A percentile compares a stretch with the other conserved stretches of the same genome.
Evolutionary conservation across 2,329 filamentous ascomycete species (phyloP).

Genomic region (Thelonectria discophora): DNA sequence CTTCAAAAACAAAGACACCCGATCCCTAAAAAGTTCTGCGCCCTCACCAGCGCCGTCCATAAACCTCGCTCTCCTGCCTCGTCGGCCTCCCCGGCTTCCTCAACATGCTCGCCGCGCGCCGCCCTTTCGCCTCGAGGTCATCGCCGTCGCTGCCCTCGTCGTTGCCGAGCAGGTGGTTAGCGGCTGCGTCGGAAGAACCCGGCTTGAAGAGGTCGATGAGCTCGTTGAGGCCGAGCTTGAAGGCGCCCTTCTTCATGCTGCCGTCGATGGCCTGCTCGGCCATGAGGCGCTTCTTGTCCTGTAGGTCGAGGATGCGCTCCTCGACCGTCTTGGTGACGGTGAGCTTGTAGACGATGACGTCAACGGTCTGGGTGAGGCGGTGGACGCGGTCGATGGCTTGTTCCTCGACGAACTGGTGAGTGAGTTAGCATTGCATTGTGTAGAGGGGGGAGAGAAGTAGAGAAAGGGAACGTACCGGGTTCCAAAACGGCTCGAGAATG

Average conservation of each 20-base stretch:
- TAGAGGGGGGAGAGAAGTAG: neutral
- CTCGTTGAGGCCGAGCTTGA: slow-evolving; percentile 91
- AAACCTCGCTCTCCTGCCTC: slow-evolving; percentile 51
- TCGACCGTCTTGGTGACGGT: slow-evolving; percentile 89
- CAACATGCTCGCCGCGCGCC: slow-evolving; percentile 35
- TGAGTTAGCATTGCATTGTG: slow-evolving; percentile 16
- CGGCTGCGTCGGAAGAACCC: slow-evolving; percentile 52
- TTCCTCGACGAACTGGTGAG: slow-evolving; percentile 85
- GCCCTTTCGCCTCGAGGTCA: slow-evolving; percentile 27
- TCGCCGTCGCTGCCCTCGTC: slow-evolving; percentile 29
- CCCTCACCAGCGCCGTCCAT: slow-evolving; percentile 53
- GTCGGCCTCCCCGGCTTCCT: slow-evolving; percentile 36
- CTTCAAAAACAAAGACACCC: neutral
- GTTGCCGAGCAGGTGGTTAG: slow-evolving; percentile 29
- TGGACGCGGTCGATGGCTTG: slow-evolving; percentile 99
- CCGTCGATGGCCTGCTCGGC: slow-evolving; percentile 93
- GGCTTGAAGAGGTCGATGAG: slow-evolving; percentile 89
- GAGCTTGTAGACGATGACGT: slow-evolving; percentile 95
- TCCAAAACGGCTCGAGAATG: slow-evolving; percentile 98
- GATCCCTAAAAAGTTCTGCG: slow-evolving; percentile 4
- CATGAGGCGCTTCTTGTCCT: slow-evolving; percentile 91
- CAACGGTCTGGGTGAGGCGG: slow-evolving; percentile 94
- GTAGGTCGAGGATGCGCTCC: slow-evolving; percentile 91
- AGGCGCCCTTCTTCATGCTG: slow-evolving; percentile 73
- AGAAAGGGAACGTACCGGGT: slow-evolving; percentile 71